Evolutionary conservation across 305 asterid genomes (phyloP), one percentile per base, ranked within the genome.

Genomic region (Fraxinus albicans): DNA sequence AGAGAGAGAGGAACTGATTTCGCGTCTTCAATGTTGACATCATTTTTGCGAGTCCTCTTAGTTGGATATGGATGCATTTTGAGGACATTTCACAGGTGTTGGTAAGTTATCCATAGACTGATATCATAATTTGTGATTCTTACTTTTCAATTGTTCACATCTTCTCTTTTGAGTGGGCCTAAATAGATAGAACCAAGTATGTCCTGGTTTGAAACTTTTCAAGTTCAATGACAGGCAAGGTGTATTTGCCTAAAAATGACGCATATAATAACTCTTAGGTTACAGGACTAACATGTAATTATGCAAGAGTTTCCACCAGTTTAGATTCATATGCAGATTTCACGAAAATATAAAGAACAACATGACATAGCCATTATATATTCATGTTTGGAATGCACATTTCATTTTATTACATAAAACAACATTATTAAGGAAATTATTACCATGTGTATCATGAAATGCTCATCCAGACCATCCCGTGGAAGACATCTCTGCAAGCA

Each of bases 401-500:
- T 73, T 80, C 80, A 85, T 21, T 34, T 47, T 47, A 78, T 72
- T 79, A 70, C 35, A 63, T 65, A 83, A 8, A 82, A 73, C 6
- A 25, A 80, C 76, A 40, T 42, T 63, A 76, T 76, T 53, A 82
- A 69, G 85, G 84, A 73, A 80, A 84, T 76, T 40, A 83, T 89
- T 96, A 96, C 99, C 99, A 91, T 86, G 91, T 93, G 95, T 81
- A 96, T 91, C 85, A 93, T 90, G 82, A 96, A 90, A 90, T 92
- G 97, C 90, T 96, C 99, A 76, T 93, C 99, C 95, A 96, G 86
- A 78, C 92, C 92, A 83, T 92, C 94, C 85, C 92, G 94, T 27
- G 94, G 92, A 77, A 96, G 98, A 85, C 99, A 96, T 86, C 99
- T 91, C 99, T 96, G 97, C 82, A 53, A 53, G 77, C 12, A 73